Evolutionary conservation across 805 yeast species (phyloP), one percentile per base, ranked within the genome.

Genomic region (Saccharomycopsis olivae): DNA sequence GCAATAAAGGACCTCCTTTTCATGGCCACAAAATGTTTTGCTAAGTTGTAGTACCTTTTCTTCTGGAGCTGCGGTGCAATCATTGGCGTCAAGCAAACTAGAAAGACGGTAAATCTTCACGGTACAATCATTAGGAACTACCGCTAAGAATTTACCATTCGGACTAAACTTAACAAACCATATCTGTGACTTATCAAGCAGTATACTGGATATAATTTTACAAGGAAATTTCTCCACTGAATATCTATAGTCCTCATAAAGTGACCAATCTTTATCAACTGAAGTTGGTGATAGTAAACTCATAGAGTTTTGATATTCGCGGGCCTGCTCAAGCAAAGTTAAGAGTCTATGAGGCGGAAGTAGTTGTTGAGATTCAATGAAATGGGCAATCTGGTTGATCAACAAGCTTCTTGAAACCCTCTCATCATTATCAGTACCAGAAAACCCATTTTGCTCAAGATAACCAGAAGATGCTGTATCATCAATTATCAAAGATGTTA

Each of bases 121-220:
- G 18, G 68, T 63, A 5, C 74, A 68, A 53, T 85, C 94, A 13
- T 74, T 68, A 5, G 92, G 75, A 0, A 88, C 81, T 1, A 88
- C 72, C n/a, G 85, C 94, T 29, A 88, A 60, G 47, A 64, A 75
- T 46, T 66, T 68, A 2, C 96, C 96, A 58, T 72, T 69, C 34
- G 86, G 82, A 4, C 92, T 79, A 53, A 84, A 87, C 42, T 72
- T 71, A 11, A 81, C 66, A 53, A 67, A 80, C 96, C 96, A 88
- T 10, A 85, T 89, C 55, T 88, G 95, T 52, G 78, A 75, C 1
- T 58, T 14, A 3, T 31, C n/a, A 23, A 10, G 15, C 14, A 24
- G 48, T 5, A 82, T 57, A 0, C 69, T 65, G 41, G 66, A 64
- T 10, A 70, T 52, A 3, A 71, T 56, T 2, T 60, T 60, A 16